A percentile compares a stretch with the other conserved stretches of the same genome.
Evolutionary conservation across 1,284 basidiomycete genomes (phyloP).

Genomic region (Heterobasidion annosum): DNA sequence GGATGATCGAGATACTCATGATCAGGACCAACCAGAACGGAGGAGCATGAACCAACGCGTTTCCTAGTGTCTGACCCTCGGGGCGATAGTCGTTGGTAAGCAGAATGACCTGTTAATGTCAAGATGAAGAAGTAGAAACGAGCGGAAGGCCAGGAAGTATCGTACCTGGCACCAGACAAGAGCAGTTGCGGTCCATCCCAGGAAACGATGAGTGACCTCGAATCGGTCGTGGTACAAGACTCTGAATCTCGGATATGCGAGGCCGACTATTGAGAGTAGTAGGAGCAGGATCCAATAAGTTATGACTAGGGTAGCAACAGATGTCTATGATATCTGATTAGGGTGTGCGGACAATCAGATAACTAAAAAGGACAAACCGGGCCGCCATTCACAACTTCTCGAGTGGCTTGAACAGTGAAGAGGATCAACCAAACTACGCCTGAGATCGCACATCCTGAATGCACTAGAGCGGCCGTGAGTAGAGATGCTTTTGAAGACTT

Average conservation of each 20-base stretch:
- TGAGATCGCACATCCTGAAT: conserved; percentile 47
- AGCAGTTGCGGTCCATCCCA: conserved; percentile 44
- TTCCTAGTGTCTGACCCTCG: conserved; percentile 26
- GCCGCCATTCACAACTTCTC: conserved; percentile 30
- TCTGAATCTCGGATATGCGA: conserved; percentile 42
- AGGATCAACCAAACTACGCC: conserved; percentile 44
- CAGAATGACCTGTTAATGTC: conserved; percentile 29
- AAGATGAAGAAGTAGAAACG: background rate
- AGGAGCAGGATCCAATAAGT: conserved; percentile 44
- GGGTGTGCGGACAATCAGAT: background rate
- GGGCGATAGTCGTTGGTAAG: conserved; percentile 44
- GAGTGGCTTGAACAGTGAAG: conserved; percentile 45
- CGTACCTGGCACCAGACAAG: conserved; percentile 48
- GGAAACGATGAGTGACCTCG: conserved; percentile 45
- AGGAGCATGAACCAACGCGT: conserved; percentile 33
- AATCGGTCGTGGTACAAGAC: conserved; percentile 40
- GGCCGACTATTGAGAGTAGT: conserved; percentile 37
- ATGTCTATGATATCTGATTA: conserved; percentile 21
- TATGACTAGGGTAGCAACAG: conserved; percentile 38
- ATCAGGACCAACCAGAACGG: conserved; percentile 48
- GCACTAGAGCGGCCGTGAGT: conserved; percentile 22
- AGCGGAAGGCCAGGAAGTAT: background rate
- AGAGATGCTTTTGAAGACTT: background rate
- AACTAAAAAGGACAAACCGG: conserved; percentile 21
- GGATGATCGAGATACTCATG: conserved; percentile 41